These are phyloP conservation scores for Coccinonectria pachysandricola DNA, from an alignment of 2,329 filamentous ascomycete genomes.

Conservation along the genomic window DNA sequence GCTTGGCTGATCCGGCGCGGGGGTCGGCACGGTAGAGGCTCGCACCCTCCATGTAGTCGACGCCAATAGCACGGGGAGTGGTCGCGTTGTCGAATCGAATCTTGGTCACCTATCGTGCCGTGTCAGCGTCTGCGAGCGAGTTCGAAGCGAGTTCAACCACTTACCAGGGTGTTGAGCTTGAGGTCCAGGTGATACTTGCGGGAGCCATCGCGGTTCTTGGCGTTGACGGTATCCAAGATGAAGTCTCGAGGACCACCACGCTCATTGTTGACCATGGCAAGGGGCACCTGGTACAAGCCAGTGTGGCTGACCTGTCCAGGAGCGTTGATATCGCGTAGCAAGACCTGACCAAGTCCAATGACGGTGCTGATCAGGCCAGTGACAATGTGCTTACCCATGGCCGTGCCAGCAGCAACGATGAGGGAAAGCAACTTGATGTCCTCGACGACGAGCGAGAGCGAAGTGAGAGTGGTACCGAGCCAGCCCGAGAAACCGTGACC, in stretches of 20 bases:
- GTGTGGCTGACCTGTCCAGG: conserved; percentile 9
- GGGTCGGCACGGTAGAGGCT: conserved; percentile 17
- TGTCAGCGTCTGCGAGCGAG: conserved; percentile 6
- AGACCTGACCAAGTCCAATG: conserved; percentile 15
- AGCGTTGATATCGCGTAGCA: conserved; percentile 19
- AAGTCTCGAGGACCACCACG: conserved; percentile 48
- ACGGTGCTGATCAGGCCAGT: conserved; percentile 11
- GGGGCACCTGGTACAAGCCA: conserved; percentile 45
- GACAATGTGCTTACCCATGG: conserved; percentile 16
- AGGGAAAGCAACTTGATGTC: conserved; percentile 20
- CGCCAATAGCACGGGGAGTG: conserved; percentile 22
- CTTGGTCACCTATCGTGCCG: conserved; percentile 18
- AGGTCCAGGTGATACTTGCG: conserved; percentile 19
- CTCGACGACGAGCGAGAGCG: conserved; percentile 15
- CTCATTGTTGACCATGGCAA: conserved; percentile 39
- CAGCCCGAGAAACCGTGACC: conserved; percentile 34
- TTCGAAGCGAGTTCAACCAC: background rate
- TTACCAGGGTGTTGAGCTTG: conserved; percentile 15
- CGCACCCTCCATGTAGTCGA: conserved; percentile 21
- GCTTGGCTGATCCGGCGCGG: conserved; percentile 7
- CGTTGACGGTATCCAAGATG: conserved; percentile 28
- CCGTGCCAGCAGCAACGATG: conserved; percentile 17
- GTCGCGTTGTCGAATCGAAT: conserved; percentile 24
- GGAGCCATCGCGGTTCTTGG: conserved; percentile 12
- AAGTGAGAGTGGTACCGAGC: conserved; percentile 16